These are phyloP conservation scores for Tricholoma furcatifolium DNA, from an alignment of 768 basidiomycete genomes.

Conservation along the genomic window DNA sequence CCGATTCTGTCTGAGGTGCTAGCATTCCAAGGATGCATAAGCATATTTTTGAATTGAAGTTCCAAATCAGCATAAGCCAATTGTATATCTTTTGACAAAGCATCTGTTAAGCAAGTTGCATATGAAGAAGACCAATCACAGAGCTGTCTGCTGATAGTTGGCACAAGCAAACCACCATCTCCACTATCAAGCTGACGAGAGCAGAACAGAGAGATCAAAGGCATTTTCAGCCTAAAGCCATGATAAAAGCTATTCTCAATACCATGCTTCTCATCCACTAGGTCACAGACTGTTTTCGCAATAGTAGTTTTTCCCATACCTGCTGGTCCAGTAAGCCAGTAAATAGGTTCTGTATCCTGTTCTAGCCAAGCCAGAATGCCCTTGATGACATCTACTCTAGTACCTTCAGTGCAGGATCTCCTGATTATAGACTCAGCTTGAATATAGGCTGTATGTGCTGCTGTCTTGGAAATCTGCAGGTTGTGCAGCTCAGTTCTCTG, in stretches of 20 bases:
- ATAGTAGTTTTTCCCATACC: background rate
- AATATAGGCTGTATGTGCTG: background rate
- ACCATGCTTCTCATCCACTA: background rate
- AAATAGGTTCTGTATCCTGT: background rate
- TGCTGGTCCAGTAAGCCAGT: no score
- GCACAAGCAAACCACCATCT: no score
- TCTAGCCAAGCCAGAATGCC: background rate
- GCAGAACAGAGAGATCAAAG: background rate
- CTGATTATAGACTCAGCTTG: background rate
- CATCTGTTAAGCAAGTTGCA: background rate
- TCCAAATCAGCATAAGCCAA: background rate
- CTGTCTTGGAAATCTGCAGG: background rate
- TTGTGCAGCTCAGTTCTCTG: background rate
- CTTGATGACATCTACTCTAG: background rate
- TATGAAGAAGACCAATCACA: background rate
- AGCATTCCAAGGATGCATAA: background rate
- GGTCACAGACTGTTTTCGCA: background rate
- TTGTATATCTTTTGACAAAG: background rate
- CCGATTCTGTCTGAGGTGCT: background rate
- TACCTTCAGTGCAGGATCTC: background rate
- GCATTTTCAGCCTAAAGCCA: background rate
- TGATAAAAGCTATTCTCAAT: background rate
- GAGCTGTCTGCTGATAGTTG: background rate
- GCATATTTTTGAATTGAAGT: background rate
- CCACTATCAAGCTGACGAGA: background rate